A percentile compares a stretch with the other conserved stretches of the same genome.
phyloP scores from a whole-genome alignment of 768 basidiomycete genomes.

The Astraeus odoratus region DNA sequence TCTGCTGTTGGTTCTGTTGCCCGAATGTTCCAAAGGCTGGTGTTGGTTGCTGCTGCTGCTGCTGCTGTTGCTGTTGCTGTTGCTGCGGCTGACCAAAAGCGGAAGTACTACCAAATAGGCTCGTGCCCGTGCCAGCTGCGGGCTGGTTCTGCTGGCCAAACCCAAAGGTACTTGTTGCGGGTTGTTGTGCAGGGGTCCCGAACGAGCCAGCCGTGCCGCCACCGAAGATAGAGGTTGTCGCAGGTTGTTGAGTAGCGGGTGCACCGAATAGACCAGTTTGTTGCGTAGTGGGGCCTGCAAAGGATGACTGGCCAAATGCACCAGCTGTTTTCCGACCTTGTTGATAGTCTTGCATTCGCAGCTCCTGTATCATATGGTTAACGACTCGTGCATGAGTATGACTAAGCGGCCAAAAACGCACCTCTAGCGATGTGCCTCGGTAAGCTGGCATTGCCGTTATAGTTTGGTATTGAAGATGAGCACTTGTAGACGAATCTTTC shows the following conservation, averaged over 20 bases:
- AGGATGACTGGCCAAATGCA: slow-evolving; percentile 48
- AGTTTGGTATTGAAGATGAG: slow-evolving; percentile 68
- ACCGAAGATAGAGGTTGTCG: slow-evolving; percentile 27
- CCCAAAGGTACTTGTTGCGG: slow-evolving; percentile 22
- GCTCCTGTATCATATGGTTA: slow-evolving; percentile 40
- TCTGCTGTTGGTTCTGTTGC: slow-evolving; percentile 35
- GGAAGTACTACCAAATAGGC: slow-evolving; percentile 36
- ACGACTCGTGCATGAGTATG: background rate
- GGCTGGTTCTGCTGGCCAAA: slow-evolving; percentile 34
- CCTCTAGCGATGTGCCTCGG: slow-evolving; percentile 71
- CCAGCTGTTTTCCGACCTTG: slow-evolving; percentile 67
- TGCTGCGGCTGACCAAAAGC: slow-evolving; percentile 34
- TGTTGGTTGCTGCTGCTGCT: slow-evolving; percentile 22
- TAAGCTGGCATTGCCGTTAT: slow-evolving; percentile 79
- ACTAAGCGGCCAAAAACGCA: slow-evolving; percentile 21
- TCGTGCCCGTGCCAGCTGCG: slow-evolving; percentile 29
- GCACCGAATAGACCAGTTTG: slow-evolving; percentile 22
- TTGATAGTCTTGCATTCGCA: slow-evolving; percentile 68
- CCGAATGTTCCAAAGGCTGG: slow-evolving; percentile 49
- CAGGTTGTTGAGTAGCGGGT: slow-evolving; percentile 22
- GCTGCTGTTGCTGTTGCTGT: slow-evolving; percentile 28
- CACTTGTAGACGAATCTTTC: slow-evolving; percentile 48
- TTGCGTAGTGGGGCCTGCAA: slow-evolving; percentile 20
- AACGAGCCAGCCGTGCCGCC: slow-evolving; percentile 15
- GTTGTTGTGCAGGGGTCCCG: slow-evolving; percentile 20